phyloP scores from a whole-genome alignment of 2,329 filamentous ascomycete genomes.

The Penicillium sp. region DNA sequence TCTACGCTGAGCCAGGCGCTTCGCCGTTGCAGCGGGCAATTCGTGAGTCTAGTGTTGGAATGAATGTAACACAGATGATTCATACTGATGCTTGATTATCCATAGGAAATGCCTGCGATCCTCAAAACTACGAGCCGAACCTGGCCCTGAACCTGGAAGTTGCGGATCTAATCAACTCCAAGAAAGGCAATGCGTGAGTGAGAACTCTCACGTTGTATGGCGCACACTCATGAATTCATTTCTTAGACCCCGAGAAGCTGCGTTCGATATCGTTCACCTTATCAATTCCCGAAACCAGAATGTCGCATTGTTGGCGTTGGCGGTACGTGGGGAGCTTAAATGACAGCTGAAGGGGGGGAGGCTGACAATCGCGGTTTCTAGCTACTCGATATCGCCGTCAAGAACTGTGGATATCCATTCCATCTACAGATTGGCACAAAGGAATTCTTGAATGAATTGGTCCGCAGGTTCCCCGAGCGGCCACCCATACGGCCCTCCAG shows the following conservation, averaged over 20 bases:
- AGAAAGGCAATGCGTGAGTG: constrained; percentile 81
- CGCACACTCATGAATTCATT: constrained; percentile 26
- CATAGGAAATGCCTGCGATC: constrained; percentile 83
- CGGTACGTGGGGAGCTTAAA: constrained; percentile 46
- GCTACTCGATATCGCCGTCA: constrained; percentile 97
- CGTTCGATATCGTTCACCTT: constrained; percentile 86
- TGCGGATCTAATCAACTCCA: constrained; percentile 91
- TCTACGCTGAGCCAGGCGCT: constrained; percentile 72
- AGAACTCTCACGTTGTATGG: constrained; percentile 1
- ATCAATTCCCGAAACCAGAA: constrained; percentile 98
- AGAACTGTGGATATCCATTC: constrained; percentile 99
- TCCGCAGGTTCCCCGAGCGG: constrained; percentile 90
- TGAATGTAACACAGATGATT: background rate
- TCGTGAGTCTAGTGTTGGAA: constrained; percentile 48
- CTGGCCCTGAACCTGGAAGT: constrained; percentile 96
- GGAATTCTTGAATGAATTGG: constrained; percentile 97
- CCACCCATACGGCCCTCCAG: constrained; percentile 82
- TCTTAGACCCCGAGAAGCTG: constrained; percentile 79
- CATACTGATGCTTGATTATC: constrained; percentile 14
- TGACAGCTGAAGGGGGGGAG: constrained; percentile 13
- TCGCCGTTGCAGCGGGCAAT: constrained; percentile 94
- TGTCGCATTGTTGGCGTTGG: constrained; percentile 83
- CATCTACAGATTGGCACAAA: constrained; percentile 98
- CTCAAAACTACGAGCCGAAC: constrained; percentile 97
- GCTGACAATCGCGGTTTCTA: constrained; percentile 33